These are phyloP conservation scores for Acacia confusa DNA, from an alignment of 306 rosid species.

Conservation along the genomic window DNA sequence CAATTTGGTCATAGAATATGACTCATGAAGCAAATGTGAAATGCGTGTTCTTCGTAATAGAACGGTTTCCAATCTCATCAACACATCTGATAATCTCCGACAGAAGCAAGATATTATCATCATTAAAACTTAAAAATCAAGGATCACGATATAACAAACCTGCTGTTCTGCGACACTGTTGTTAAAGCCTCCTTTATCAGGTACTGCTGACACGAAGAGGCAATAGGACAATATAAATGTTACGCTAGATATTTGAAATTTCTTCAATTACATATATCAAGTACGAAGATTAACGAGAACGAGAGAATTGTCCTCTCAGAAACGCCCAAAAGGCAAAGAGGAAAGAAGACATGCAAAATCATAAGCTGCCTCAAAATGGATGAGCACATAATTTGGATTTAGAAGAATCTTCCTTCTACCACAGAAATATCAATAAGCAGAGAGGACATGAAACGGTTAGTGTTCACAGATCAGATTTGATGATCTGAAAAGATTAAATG, in stretches of 20 bases:
- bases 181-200: conserved; percentile 90
- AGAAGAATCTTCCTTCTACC: conserved; percentile 13
- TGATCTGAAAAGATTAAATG: not conserved
- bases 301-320: not conserved
- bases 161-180: conserved; percentile 99
- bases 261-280: conserved; percentile 14
- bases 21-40: not conserved
- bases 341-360: not conserved
- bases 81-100: conserved; percentile 9
- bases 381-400: conserved; percentile 8
- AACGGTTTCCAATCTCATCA: conserved; percentile 13
- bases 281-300: not conserved
- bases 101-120: conserved; percentile 17
- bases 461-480: conserved; percentile 30
- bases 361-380: conserved; percentile 10
- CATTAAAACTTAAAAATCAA: not conserved
- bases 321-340: not conserved
- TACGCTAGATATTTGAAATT: not conserved
- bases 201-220: conserved; percentile 43
- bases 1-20: not conserved
- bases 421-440: not conserved
- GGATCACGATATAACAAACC: conserved; percentile 50
- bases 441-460: not conserved
- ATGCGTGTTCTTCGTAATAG: not conserved
- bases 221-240: conserved; percentile 23